Conservation (phyloP, 352 stramenopile species). For the Pilasporangium apinafurcum region DNA sequence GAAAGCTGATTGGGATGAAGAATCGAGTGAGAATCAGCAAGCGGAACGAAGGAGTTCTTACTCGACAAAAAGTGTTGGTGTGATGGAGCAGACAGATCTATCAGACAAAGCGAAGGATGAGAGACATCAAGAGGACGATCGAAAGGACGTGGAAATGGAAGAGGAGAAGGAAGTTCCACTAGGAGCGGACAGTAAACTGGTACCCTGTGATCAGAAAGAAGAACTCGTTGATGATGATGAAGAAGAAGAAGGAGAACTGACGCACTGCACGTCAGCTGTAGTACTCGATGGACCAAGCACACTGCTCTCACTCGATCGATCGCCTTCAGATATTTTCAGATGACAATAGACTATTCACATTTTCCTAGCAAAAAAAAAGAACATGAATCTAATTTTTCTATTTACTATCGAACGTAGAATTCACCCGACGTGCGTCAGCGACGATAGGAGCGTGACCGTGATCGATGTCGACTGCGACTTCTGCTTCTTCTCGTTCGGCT, state of each 20-base stretch:
- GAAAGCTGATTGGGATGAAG: too few species aligned
- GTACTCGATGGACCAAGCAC: constrained; percentile 23
- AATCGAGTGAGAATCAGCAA: too few species aligned
- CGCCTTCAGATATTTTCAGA: constrained; percentile 10
- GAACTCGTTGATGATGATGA: background rate
- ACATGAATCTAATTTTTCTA: background rate
- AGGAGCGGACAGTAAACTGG: constrained; percentile 16
- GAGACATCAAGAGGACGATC: background rate
- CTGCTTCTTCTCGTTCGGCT: too few species aligned
- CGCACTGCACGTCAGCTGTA: constrained; percentile 17
- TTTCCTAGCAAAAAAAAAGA: background rate
- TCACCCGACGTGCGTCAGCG: too few species aligned
- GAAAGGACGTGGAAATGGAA: background rate
- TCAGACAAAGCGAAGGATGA: too few species aligned
- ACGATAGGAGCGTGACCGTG: too few species aligned
- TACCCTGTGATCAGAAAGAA: constrained; percentile 1
- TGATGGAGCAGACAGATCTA: too few species aligned
- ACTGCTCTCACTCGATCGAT: constrained; percentile 15
- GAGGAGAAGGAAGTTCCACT: constrained; percentile 13
- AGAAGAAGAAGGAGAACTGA: constrained; percentile 9
- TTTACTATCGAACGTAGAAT: too few species aligned
- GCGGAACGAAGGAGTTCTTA: too few species aligned
- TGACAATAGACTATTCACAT: too few species aligned
- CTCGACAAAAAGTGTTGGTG: too few species aligned
- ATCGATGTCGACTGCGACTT: too few species aligned